Evolutionary conservation across 768 basidiomycete genomes (phyloP).

Genomic region (Coprinopsis cinerea): DNA sequence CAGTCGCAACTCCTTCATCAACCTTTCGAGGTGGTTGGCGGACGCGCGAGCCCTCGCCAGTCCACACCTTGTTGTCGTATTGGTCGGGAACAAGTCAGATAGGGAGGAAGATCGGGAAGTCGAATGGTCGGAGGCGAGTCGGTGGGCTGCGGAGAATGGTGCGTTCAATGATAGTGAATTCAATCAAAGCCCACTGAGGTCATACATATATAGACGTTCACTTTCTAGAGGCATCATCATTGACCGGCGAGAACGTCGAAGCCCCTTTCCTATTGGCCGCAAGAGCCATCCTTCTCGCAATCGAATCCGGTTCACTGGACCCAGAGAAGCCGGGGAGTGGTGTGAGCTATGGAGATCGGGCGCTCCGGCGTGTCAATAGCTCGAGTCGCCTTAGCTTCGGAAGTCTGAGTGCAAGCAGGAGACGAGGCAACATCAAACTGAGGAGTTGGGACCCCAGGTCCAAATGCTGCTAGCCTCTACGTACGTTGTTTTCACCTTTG

Average conservation of each 20-base stretch:
- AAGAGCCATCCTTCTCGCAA: conserved; percentile 81
- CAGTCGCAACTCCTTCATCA: conserved; percentile 84
- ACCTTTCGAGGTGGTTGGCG: conserved; percentile 83
- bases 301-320: conserved; percentile 86
- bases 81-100: conserved; percentile 96
- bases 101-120: conserved; percentile 93
- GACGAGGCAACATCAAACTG: conserved; percentile 54
- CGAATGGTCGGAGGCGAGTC: conserved; percentile 90
- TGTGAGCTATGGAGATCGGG: conserved; percentile 93
- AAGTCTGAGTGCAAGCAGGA: conserved; percentile 65
- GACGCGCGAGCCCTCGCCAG: conserved; percentile 92
- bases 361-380: conserved; percentile 84
- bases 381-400: conserved; percentile 87
- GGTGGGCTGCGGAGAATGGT: conserved; percentile 97
- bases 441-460: conserved; percentile 59
- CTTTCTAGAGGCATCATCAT: conserved; percentile 89
- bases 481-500: conserved; percentile 4
- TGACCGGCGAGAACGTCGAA: conserved; percentile 90
- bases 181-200: conserved; percentile 1
- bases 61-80: conserved; percentile 81
- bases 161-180: conserved; percentile 15
- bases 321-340: conserved; percentile 94
- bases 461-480: conserved; percentile 54
- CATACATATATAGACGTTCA: conserved; percentile 60
- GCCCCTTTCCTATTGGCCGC: conserved; percentile 88